These are phyloP conservation scores for Euptelea pleiosperma DNA, from an alignment of 164 flowering plant genomes.

Conservation along the genomic window DNA sequence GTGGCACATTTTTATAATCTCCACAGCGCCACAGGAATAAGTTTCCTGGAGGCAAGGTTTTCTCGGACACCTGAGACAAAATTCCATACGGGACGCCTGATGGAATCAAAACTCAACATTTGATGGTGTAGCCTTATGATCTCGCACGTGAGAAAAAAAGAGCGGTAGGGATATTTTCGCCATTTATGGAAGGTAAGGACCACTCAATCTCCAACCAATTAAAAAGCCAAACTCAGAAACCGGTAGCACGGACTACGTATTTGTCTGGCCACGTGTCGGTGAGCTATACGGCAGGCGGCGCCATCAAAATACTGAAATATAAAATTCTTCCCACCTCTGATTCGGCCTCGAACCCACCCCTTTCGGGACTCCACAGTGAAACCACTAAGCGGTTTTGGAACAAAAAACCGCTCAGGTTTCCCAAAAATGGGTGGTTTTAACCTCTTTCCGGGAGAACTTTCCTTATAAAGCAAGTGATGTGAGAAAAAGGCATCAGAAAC, in stretches of 20 bases:
- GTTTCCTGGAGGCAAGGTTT: no score
- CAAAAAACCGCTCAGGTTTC: not conserved
- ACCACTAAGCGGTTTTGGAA: conserved; percentile 1
- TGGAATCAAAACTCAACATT: no score
- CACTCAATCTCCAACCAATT: no score
- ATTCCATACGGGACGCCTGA: no score
- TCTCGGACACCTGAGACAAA: no score
- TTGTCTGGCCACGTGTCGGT: conserved; percentile 35
- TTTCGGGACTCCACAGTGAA: not conserved
- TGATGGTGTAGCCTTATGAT: no score
- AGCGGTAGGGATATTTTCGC: no score
- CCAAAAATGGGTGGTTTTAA: not conserved
- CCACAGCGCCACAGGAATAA: no score
- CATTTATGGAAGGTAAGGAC: no score
- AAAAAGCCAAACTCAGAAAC: not conserved
- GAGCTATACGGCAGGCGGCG: conserved; percentile 35
- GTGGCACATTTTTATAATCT: no score
- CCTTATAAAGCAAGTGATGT: conserved; percentile 10
- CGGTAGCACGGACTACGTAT: no score
- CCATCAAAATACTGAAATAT: conserved; percentile 4
- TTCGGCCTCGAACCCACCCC: conserved; percentile 23
- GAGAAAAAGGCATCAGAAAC: not conserved
- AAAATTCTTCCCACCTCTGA: conserved; percentile 6
- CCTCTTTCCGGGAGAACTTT: not conserved
- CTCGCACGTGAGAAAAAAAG: no score